A percentile compares a stretch with the other conserved stretches of the same genome.
phyloP scores from a whole-genome alignment of 1,284 basidiomycete genomes.

The Apiotrichum gracile region DNA sequence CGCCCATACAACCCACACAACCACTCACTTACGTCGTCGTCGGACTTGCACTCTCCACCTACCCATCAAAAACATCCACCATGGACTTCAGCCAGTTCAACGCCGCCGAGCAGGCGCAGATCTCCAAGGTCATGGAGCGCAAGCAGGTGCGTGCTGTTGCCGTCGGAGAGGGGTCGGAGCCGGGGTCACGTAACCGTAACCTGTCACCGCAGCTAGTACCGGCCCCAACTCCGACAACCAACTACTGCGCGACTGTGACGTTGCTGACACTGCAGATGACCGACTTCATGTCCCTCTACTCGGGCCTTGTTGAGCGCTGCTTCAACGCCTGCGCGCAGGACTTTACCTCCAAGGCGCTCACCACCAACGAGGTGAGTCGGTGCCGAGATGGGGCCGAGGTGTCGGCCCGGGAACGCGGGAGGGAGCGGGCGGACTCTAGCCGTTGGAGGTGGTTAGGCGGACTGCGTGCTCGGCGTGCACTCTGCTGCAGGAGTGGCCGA shows the following conservation, averaged over 20 bases:
- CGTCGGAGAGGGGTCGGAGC: no score
- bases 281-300: slow-evolving; percentile 94
- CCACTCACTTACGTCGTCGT: no score
- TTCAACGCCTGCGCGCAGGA: slow-evolving; percentile 94
- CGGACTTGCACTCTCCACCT: no score
- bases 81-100: slow-evolving; percentile 87
- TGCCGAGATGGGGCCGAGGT: background rate
- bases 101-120: slow-evolving; percentile 78
- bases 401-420: no score
- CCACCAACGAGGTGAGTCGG: slow-evolving; percentile 75
- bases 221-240: background rate
- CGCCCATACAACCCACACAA: background rate
- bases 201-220: no score
- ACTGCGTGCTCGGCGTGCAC: no score
- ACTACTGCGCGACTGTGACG: background rate
- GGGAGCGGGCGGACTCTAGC: no score
- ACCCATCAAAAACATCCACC: slow-evolving; percentile 7
- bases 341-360: slow-evolving; percentile 90
- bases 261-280: slow-evolving; percentile 66
- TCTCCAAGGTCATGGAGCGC: slow-evolving; percentile 81
- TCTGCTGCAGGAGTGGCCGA: no score
- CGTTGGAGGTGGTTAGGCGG: no score
- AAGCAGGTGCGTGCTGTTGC: slow-evolving; percentile 61
- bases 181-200: no score
- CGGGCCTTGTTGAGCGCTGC: slow-evolving; percentile 91